Evolutionary conservation across 2,329 filamentous ascomycete genomes (phyloP), one percentile per base, ranked within the genome.

Genomic region (Mariannaea elegans): DNA sequence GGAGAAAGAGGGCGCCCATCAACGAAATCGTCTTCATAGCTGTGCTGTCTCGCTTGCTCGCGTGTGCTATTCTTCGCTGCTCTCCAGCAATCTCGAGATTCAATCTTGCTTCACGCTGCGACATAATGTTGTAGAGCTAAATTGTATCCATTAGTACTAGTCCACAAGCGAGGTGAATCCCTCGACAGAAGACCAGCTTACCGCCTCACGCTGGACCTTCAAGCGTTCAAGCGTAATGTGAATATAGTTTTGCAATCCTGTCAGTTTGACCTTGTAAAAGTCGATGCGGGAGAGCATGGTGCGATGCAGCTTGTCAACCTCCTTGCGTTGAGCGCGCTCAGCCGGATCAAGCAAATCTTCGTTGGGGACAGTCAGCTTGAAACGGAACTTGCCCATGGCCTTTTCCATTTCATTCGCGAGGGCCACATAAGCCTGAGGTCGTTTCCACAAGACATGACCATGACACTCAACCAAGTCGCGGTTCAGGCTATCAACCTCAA

Each of bases 11-110:
- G 38, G 86, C 85, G 24, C 87, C 87, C 55, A 89, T 82, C 1
- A 89, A 79, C 0, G 86, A 88, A 36, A 89, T 78, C 1, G 85
- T 87, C 77, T 89, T 89, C 86, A 88, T 88, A 56, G 86, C 84
- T 4, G 84, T 86, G 72, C 84, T 85, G 72, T 88, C 85, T 12
- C 85, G 80, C 72, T 87, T 87, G 68, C 84, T 84, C 13, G 84
- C 83, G 67, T 87, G 83, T 3, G 85, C 84, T 55, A 88, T 80
- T 23, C 84, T 79, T 16, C 84, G 80, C 72, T 88, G 85, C 65
- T 87, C 84, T 60, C 82, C 82, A 7, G 85, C 85, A 73, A 87
- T 89, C 70, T 88, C 81, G 47, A 89, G 82, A 66, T 87, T 88
- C 56, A 89, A 80, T 60, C 87, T 84, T 5, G 84, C 86, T 71